These are phyloP conservation scores for Pilatotrama ljubarskyi DNA, from an alignment of 768 basidiomycete species.

Conservation along the genomic window DNA sequence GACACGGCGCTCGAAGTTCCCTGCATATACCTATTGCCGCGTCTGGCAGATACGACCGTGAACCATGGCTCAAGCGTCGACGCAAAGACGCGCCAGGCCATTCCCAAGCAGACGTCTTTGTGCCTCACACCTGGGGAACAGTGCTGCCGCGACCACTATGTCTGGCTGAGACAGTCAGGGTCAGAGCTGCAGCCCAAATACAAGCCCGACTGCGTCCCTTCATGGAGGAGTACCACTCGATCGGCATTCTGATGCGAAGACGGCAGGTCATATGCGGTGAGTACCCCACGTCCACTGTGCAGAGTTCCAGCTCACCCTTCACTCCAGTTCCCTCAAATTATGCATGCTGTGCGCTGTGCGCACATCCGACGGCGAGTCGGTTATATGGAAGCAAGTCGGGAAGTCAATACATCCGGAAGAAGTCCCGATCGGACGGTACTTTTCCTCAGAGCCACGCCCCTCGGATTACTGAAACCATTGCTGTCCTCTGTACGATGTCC, in stretches of 20 bases:
- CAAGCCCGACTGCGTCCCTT: constrained; percentile 15
- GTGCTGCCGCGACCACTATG: too few species aligned
- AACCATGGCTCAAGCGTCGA: too few species aligned
- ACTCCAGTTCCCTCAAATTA: not conserved
- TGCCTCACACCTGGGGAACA: too few species aligned
- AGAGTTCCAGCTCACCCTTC: too few species aligned
- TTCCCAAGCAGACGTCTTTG: too few species aligned
- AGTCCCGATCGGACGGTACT: constrained; percentile 25
- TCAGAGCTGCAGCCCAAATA: constrained; percentile 26
- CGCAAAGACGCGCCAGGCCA: too few species aligned
- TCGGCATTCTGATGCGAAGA: not conserved
- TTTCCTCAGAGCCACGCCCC: constrained; percentile 25
- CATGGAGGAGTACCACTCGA: not conserved
- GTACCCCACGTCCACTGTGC: not conserved
- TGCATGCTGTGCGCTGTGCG: constrained; percentile 24
- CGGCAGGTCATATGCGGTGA: not conserved
- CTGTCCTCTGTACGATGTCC: constrained; percentile 24
- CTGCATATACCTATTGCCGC: too few species aligned
- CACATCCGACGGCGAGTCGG: constrained; percentile 21
- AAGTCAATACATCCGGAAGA: constrained; percentile 24
- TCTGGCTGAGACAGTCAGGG: not conserved
- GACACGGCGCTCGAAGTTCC: too few species aligned
- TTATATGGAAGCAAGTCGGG: constrained; percentile 23
- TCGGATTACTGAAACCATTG: constrained; percentile 30
- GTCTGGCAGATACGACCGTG: too few species aligned